Base-by-base conservation (phyloP, 768 basidiomycete species). In the Calocera viscosa region DNA sequence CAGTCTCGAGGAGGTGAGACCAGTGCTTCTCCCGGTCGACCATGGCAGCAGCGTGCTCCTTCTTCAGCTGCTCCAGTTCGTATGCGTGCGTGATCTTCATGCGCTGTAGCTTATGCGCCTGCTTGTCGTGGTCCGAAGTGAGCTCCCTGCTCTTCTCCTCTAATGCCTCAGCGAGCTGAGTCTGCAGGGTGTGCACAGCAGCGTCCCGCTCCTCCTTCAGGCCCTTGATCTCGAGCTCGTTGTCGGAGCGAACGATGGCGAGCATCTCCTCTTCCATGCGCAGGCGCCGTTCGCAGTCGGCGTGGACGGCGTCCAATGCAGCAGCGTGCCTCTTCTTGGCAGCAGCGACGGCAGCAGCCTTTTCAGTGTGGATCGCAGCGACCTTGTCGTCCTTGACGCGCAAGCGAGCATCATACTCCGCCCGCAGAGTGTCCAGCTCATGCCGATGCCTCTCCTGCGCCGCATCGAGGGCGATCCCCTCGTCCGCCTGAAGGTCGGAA, bases 1-100 rank as follows among this genome's bases (percentile, higher is more conserved):
- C 43, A 3, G 16, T 17, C 19, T 17, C 24, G 43, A 47, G 24
- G 8, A 47, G 19, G 16, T 47, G 43, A 7, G 16, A 5, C 43
- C 43, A 47, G 43, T 24, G 43, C 43, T 24, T 47, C 24, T 47
- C 43, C 8, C 43, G 43, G 7, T 47, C 24, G 19, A 19, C 34
- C 33, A 17, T 2, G 43, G 19, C 43, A 3, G 24, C 73, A 66
- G 28, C 72, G 47, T 28, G 71, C 72, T 32, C 70, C 72, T 17
- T 69, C 40, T 19, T 19, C 64, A 66, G 74, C 70, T 64, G 43
- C 43, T 47, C 43, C 8, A 47, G 5, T 19, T 5, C 24, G 43
- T 47, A 19, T 19, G 43, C 5, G 24, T 47, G 24, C 8, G 43
- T 24, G 43, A 47, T 47, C 43, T 47, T 47, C 8, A 19, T 19